Evolutionary conservation across 148 eudicot species (phyloP).

Genomic region (Silene uniflora): DNA sequence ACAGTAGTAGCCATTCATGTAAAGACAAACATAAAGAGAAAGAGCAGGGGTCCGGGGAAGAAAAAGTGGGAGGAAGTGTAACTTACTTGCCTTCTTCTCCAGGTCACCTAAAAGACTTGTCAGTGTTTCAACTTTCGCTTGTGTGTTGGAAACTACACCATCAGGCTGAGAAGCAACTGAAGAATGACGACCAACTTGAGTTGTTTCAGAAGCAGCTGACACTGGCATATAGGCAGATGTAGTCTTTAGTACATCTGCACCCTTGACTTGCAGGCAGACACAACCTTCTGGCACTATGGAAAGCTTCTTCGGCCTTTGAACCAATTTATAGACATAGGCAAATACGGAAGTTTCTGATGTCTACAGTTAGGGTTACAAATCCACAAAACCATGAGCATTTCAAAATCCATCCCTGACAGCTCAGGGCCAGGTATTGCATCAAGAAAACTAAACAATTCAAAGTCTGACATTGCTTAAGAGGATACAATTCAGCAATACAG

Average conservation of each 20-base stretch:
- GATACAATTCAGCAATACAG: conserved; percentile 84
- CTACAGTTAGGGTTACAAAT: conserved; percentile 44
- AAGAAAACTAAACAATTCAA: background rate
- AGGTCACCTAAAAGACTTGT: conserved; percentile 56
- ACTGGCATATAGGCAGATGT: conserved; percentile 24
- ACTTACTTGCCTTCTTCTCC: conserved; percentile 76
- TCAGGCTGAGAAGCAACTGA: conserved; percentile 34
- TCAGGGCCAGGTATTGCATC: no score
- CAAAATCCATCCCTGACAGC: background rate
- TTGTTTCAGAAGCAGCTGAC: conserved; percentile 33
- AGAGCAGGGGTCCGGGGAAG: background rate
- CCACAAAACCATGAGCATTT: background rate
- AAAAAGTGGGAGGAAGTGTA: background rate
- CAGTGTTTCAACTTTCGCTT: conserved; percentile 65
- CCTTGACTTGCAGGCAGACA: conserved; percentile 73
- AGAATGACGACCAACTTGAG: conserved; percentile 31
- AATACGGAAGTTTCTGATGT: conserved; percentile 78
- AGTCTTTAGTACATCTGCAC: conserved; percentile 53
- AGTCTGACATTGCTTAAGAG: conserved; percentile 26
- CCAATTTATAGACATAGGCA: conserved; percentile 84
- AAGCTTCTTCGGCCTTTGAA: conserved; percentile 73
- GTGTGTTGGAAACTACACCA: conserved; percentile 43
- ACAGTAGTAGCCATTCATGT: no score
- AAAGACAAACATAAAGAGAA: no score
- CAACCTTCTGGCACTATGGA: conserved; percentile 82